Evolutionary conservation across 345 rosid genomes (phyloP), one percentile per base, ranked within the genome.

Genomic region (Geranium rotundifolium): DNA sequence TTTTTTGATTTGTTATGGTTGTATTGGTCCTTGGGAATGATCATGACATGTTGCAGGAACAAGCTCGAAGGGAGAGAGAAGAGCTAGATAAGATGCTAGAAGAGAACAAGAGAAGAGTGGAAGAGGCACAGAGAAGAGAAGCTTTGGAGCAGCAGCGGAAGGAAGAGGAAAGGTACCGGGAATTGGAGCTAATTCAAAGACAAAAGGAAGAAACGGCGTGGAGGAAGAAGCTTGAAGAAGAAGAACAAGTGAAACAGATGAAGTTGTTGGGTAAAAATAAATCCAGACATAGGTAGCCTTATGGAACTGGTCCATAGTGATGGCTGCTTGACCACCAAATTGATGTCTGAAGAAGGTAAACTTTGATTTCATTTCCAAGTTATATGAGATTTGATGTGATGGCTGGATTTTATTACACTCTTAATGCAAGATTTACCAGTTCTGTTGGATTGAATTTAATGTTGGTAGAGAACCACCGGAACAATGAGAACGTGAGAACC

Each of bases 1-100:
- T 2, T 31, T 2, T 31, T 12, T 16, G 5, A 4, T 4, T 62
- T 39, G 0, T 34, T 62, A 62, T 34, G n/a, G 41, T 41, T 20
- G 17, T 19, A n/a, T 57, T 15, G 31, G 9, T 29, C 10, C 15
- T 23, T 69, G 37, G 52, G 30, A 6, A 50, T 59, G 55, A 17
- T 60, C 20, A 13, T 50, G 17, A 62, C 57, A 57, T 67, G 37
- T 50, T 13, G 4, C 78, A 89, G 96, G 95, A 83, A 73, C 91
- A 85, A 85, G 85, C 86, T 30, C 76, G 84, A 66, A 89, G 74
- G 75, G 96, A 87, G 65, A 80, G 91, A 74, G 91, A 89, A 64
- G 95, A 89, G 72, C 81, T 87, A 54, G 96, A 89, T 66, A 87
- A 82, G 76, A 85, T 89, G 96, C 75, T 89, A 60, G 89, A 87